phyloP scores from a whole-genome alignment of 768 basidiomycete genomes.

The Pleurotus tuber-regium region DNA sequence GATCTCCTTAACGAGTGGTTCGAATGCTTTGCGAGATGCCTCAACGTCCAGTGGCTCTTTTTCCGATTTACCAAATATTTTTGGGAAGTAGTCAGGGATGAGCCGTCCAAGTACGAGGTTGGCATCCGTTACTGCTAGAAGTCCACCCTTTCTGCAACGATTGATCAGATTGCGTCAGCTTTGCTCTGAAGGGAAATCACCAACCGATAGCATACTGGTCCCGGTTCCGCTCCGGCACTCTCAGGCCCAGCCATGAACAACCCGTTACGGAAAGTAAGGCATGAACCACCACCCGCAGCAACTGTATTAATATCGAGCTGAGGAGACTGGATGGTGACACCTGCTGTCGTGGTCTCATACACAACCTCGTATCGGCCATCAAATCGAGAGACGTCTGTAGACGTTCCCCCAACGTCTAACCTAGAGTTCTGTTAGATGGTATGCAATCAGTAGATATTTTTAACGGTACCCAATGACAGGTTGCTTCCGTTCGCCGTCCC shows the following conservation, averaged over 20 bases:
- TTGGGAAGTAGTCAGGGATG: conserved; percentile 89
- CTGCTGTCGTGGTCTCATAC: conserved; percentile 94
- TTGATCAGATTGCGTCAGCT: too few species aligned
- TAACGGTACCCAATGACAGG: conserved; percentile 85
- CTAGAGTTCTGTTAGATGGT: conserved; percentile 35
- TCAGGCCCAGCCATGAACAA: conserved; percentile 90
- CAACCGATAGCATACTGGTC: conserved; percentile 87
- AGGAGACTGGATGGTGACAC: conserved; percentile 88
- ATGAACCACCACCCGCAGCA: conserved; percentile 92
- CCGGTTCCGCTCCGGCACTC: conserved; percentile 91
- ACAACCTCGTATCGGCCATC: conserved; percentile 90
- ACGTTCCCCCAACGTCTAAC: conserved; percentile 92
- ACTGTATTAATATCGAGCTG: conserved; percentile 96
- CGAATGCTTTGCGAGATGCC: conserved; percentile 67
- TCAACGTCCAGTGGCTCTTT: conserved; percentile 79
- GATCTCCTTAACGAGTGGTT: conserved; percentile 65
- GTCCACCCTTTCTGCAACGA: conserved; percentile 75
- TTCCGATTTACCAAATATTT: conserved; percentile 90
- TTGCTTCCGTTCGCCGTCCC: conserved; percentile 66
- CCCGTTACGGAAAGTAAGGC: conserved; percentile 86
- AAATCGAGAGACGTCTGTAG: conserved; percentile 92
- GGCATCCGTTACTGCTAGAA: conserved; percentile 89
- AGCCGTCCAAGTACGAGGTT: conserved; percentile 89
- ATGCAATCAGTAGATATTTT: too few species aligned
- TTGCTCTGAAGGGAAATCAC: conserved; percentile 19